phyloP scores from a whole-genome alignment of 306 rosid species.

The Myrica gale region DNA sequence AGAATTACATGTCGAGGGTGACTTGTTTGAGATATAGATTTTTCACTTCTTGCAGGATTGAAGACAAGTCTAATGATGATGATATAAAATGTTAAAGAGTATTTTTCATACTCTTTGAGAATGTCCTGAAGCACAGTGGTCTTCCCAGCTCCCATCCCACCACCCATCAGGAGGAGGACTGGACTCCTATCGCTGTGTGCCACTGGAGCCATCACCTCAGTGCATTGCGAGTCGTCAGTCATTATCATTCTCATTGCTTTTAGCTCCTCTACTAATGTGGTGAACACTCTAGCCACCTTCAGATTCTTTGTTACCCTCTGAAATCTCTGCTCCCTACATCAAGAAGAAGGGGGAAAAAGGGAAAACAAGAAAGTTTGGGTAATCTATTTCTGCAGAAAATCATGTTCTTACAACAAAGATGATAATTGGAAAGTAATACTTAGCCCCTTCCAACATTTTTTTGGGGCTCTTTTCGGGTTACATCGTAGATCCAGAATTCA shows the following conservation, averaged over 20 bases:
- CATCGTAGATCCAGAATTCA: no score
- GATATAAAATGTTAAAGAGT: background rate
- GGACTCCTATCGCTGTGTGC: conserved; percentile 94
- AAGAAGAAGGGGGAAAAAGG: background rate
- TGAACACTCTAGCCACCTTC: conserved; percentile 93
- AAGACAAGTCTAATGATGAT: background rate
- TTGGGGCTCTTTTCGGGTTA: no score
- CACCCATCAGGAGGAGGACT: conserved; percentile 95
- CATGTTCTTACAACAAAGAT: no score
- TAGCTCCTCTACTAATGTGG: conserved; percentile 88
- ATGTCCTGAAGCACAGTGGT: conserved; percentile 92
- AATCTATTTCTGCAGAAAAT: background rate
- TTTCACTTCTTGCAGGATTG: background rate
- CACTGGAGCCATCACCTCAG: conserved; percentile 98
- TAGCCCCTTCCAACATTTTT: background rate
- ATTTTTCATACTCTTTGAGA: conserved; percentile 77
- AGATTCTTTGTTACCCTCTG: conserved; percentile 87
- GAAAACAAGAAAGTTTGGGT: background rate
- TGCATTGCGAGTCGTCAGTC: conserved; percentile 75
- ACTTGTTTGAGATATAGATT: background rate
- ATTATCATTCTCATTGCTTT: conserved; percentile 88
- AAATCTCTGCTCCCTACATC: conserved; percentile 76
- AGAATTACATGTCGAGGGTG: background rate
- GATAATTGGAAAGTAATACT: background rate
- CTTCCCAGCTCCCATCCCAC: conserved; percentile 99